These are phyloP conservation scores for Penstemon newberryi DNA, from an alignment of 257 asterid genomes.

Conservation along the genomic window DNA sequence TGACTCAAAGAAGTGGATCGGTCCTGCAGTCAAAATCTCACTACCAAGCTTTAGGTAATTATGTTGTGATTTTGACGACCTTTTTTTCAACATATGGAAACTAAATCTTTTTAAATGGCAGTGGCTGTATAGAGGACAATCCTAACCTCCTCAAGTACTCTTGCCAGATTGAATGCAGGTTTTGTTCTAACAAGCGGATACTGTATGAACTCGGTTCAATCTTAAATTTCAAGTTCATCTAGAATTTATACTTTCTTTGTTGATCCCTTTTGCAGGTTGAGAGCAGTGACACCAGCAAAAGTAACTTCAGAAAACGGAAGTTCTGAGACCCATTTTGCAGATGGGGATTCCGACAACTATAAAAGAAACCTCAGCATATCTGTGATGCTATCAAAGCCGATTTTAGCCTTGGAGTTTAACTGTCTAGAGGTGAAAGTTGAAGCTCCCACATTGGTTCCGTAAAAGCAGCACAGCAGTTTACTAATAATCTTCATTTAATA, in stretches of 20 bases:
- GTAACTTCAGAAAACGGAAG: slow-evolving; percentile 28
- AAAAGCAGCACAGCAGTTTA: too few relatives aligned
- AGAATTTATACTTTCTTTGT: neutral
- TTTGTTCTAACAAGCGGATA: neutral
- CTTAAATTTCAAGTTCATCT: neutral
- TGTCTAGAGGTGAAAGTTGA: slow-evolving; percentile 79
- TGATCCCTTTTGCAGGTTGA: slow-evolving; percentile 45
- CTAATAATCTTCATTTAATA: too few relatives aligned
- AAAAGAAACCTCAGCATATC: slow-evolving; percentile 63
- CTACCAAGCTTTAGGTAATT: slow-evolving; percentile 93
- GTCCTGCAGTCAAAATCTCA: slow-evolving; percentile 71
- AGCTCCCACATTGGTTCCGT: slow-evolving; percentile 45
- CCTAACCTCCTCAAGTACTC: slow-evolving; percentile 80
- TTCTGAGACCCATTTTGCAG: slow-evolving; percentile 7
- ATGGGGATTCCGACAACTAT: slow-evolving; percentile 11
- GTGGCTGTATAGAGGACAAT: slow-evolving; percentile 77
- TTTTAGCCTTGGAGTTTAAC: slow-evolving; percentile 72
- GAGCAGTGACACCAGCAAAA: slow-evolving; percentile 60
- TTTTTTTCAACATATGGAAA: neutral
- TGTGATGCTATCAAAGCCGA: slow-evolving; percentile 80
- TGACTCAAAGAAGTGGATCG: slow-evolving; percentile 47
- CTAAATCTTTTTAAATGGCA: slow-evolving; percentile 32
- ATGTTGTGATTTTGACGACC: too few relatives aligned
- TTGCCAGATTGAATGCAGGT: slow-evolving; percentile 97
- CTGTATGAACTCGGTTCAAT: neutral